phyloP scores from a whole-genome alignment of 345 rosid genomes.

The Syzygium jambos region DNA sequence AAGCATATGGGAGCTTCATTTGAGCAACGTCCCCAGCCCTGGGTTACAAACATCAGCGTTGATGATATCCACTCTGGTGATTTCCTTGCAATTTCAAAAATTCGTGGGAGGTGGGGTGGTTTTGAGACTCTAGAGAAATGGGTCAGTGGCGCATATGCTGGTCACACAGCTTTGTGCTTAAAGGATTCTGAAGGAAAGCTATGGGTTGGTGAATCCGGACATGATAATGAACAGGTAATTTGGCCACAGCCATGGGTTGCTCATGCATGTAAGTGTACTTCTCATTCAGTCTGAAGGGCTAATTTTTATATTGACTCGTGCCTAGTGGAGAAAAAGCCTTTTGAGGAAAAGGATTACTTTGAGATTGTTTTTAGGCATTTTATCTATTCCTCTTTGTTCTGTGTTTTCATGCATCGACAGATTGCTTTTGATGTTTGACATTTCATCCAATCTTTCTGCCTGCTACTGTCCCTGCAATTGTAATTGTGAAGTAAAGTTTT shows the following conservation, averaged over 20 bases:
- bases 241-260: neutral
- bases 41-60: slow-evolving; percentile 28
- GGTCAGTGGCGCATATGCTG: slow-evolving; percentile 99
- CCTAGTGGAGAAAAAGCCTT: neutral
- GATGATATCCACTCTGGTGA: slow-evolving; percentile 88
- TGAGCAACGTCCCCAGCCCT: slow-evolving; percentile 52
- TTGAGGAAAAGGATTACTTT: neutral
- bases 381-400: neutral
- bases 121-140: slow-evolving; percentile 98
- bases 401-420: neutral
- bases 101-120: slow-evolving; percentile 40
- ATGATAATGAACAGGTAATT: slow-evolving; percentile 84
- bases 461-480: neutral
- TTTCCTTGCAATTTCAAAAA: slow-evolving; percentile 82
- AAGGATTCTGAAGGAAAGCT: slow-evolving; percentile 89
- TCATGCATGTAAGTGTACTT: neutral
- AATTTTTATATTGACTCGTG: neutral
- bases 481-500: neutral
- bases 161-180: slow-evolving; percentile 84
- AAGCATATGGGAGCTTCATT: slow-evolving; percentile 91
- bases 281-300: neutral
- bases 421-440: neutral
- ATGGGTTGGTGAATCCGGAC: slow-evolving; percentile 97
- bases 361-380: neutral
- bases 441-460: neutral